A percentile compares a stretch with the other conserved stretches of the same genome.
phyloP scores from a whole-genome alignment of 768 basidiomycete species.

The Agaricus blazei region DNA sequence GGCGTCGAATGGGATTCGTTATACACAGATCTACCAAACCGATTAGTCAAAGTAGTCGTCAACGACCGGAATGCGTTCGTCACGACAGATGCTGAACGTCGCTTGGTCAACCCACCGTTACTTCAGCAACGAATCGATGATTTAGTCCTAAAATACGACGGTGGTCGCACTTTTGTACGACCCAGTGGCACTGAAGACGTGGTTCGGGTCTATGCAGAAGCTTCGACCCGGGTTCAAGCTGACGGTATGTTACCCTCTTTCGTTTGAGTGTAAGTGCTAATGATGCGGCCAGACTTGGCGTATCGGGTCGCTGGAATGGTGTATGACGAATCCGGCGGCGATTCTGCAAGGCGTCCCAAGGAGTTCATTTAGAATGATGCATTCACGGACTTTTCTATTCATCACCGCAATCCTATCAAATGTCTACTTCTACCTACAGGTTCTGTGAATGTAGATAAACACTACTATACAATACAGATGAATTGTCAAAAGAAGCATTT shows the following conservation, averaged over 20 bases:
- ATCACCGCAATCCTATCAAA: neutral
- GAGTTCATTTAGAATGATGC: slow-evolving; percentile 56
- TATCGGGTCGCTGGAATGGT: slow-evolving; percentile 82
- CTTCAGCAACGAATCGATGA: slow-evolving; percentile 82
- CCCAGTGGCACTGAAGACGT: slow-evolving; percentile 99
- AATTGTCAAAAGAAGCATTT: neutral
- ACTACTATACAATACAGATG: neutral
- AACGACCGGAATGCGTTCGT: slow-evolving; percentile 76
- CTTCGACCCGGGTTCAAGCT: slow-evolving; percentile 62
- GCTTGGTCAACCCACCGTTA: slow-evolving; percentile 72
- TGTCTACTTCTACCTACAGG: neutral
- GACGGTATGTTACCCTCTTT: slow-evolving; percentile 60
- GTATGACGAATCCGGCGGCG: slow-evolving; percentile 80
- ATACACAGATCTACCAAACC: slow-evolving; percentile 91
- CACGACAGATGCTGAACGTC: slow-evolving; percentile 92
- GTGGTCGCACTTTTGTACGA: slow-evolving; percentile 89
- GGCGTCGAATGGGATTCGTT: slow-evolving; percentile 87
- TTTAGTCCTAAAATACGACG: slow-evolving; percentile 69
- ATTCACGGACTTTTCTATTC: no score
- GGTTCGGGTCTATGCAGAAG: slow-evolving; percentile 96
- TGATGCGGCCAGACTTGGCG: slow-evolving; percentile 58
- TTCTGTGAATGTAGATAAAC: neutral
- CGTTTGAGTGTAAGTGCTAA: slow-evolving; percentile 2
- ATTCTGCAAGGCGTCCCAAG: slow-evolving; percentile 66
- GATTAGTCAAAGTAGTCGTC: slow-evolving; percentile 91